Evolutionary conservation across 2,329 filamentous ascomycete genomes (phyloP), one percentile per base, ranked within the genome.

Genomic region (Kalmusia sp.): DNA sequence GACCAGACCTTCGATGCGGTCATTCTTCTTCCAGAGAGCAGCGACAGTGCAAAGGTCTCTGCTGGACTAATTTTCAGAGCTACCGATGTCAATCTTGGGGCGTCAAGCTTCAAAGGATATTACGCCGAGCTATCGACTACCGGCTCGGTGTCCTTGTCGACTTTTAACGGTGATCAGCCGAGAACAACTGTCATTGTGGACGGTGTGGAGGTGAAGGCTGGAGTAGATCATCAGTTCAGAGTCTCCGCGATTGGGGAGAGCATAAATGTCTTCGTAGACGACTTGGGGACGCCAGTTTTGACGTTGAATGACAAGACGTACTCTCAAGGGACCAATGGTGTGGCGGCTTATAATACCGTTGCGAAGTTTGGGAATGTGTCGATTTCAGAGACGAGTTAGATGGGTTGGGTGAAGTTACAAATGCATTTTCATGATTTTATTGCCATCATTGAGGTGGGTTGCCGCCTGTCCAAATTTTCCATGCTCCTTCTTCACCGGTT

Each of bases 331-430:
- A 41, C 21, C 27, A 52, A 45, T 27, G 49, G 49, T 2, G 41
- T 52, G 19, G 31, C 31, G 14, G 35, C 25, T 14, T 34, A 47
- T 27, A 25, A 46, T n/a, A 17, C 17, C 15, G 34, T 15, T 6
- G 49, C 49, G 1, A 38, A 17, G 34, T 52, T 52, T 41, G 49
- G 41, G 6, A 52, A 46, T 34, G 49, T 51, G 5, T 46, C 49
- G 8, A 31, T 51, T 12, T 17, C 33, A 24, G 41, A 51, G 34
- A 22, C 19, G 4, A 27, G 7, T 17, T 46, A 25, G 15, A 9
- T 22, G 3, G 19, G n/a, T 38, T 6, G 35, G n/a, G 17, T 24
- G n/a, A n/a, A 12, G 19, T 22, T 19, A 12, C 19, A 12, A 6
- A 12, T 38, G 17, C 11, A 22, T 46, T n/a, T 46, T 24, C 21